phyloP scores from a whole-genome alignment of 148 eudicot species.

The Oxyria digyna region DNA sequence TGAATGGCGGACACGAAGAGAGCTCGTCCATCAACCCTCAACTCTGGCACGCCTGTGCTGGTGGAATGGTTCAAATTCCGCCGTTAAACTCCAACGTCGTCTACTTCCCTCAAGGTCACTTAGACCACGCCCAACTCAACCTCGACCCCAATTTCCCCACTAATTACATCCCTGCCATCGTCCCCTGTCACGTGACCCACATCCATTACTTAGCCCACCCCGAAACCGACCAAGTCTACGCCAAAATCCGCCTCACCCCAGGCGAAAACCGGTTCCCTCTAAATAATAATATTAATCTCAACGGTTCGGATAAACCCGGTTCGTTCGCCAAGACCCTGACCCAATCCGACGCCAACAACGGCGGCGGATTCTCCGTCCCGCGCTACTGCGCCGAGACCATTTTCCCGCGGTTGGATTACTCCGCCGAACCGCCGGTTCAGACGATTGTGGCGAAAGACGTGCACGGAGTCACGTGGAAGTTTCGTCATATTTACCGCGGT shows the following conservation, averaged over 20 bases:
- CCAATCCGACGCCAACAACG: constrained; percentile 93
- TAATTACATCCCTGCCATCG: constrained; percentile 30
- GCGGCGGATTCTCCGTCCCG: constrained; percentile 55
- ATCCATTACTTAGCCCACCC: constrained; percentile 55
- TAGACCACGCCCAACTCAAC: constrained; percentile 56
- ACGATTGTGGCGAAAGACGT: constrained; percentile 75
- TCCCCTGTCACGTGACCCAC: constrained; percentile 43
- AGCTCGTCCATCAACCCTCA: constrained; percentile 50
- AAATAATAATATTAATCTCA: constrained; percentile 10
- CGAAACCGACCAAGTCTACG: constrained; percentile 77
- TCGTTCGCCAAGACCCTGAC: constrained; percentile 88
- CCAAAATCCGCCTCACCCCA: constrained; percentile 49
- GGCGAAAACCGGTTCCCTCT: constrained; percentile 23
- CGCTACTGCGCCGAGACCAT: constrained; percentile 93
- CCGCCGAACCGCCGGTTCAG: constrained; percentile 90
- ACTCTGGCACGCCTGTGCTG: constrained; percentile 97
- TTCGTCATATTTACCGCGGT: constrained; percentile 92
- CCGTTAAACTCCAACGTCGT: constrained; percentile 52
- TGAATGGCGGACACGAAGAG: constrained; percentile 19
- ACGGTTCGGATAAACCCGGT: constrained; percentile 39
- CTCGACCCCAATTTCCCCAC: constrained; percentile 35
- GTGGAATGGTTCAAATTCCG: constrained; percentile 92
- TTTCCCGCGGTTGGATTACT: constrained; percentile 67
- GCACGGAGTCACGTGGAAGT: constrained; percentile 76
- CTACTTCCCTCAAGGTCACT: constrained; percentile 88